phyloP scores from a whole-genome alignment of 139 green algal species.

The Prasinococcaceae sp. region DNA sequence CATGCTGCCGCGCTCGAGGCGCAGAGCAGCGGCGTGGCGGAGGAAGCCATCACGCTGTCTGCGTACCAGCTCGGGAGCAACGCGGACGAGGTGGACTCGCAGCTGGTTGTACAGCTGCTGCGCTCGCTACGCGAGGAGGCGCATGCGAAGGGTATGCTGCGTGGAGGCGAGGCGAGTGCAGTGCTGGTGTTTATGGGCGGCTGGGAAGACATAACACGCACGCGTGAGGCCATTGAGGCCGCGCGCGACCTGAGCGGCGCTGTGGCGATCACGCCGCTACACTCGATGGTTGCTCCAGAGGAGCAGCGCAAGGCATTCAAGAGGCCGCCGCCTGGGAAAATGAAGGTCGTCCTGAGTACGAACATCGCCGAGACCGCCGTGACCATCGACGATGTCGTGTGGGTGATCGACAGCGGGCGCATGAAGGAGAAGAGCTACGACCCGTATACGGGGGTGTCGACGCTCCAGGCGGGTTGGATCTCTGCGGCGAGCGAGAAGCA shows the following conservation, averaged over 20 bases:
- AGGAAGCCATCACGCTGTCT: conserved; percentile 5
- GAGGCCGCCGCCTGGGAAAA: conserved; percentile 32
- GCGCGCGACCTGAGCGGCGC: too few species aligned
- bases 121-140: too few species aligned
- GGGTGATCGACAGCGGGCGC: conserved; percentile 55
- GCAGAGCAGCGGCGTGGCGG: background rate
- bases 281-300: conserved; percentile 38
- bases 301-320: conserved; percentile 44
- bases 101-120: conserved; percentile 17
- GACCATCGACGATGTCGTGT: conserved; percentile 74
- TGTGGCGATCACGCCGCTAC: conserved; percentile 49
- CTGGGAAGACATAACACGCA: conserved; percentile 65
- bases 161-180: too few species aligned
- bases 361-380: conserved; percentile 72
- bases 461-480: conserved; percentile 40
- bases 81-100: conserved; percentile 26
- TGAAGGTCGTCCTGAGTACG: conserved; percentile 69
- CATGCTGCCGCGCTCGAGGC: background rate
- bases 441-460: conserved; percentile 55
- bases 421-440: conserved; percentile 75
- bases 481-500: conserved; percentile 49
- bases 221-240: conserved; percentile 45
- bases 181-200: conserved; percentile 69
- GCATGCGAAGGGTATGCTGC: too few species aligned
- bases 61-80: conserved; percentile 24